phyloP scores from a whole-genome alignment of 768 basidiomycete genomes.

The Cystofilobasidium ferigula region DNA sequence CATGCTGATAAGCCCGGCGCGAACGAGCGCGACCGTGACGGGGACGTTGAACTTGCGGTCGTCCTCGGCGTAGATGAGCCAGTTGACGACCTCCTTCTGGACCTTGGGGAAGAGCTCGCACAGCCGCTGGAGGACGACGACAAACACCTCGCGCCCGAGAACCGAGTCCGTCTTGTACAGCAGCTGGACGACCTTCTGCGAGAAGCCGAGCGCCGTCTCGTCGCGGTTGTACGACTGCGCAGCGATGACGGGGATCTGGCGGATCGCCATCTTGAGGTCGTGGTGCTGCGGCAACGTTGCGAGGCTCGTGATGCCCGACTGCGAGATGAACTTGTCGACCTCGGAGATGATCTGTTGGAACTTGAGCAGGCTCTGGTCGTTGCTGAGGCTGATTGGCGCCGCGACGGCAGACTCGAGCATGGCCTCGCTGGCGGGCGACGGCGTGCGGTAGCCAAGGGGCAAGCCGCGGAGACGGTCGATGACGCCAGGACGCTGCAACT shows the following conservation, averaged over 20 bases:
- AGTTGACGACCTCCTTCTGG: conserved; percentile 89
- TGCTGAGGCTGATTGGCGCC: conserved; percentile 13
- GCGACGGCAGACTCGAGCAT: conserved; percentile 11
- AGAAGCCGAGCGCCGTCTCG: conserved; percentile 79
- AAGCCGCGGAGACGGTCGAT: neutral
- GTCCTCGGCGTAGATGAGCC: conserved; percentile 93
- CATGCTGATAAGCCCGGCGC: conserved; percentile 66
- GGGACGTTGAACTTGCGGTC: conserved; percentile 96
- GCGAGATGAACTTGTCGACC: conserved; percentile 65
- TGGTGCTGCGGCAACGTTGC: conserved; percentile 65
- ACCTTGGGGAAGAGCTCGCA: conserved; percentile 85
- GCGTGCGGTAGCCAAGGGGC: conserved; percentile 4
- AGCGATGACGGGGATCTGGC: conserved; percentile 72
- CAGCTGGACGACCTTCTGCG: conserved; percentile 91
- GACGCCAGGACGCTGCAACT: conserved; percentile 2
- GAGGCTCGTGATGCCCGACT: conserved; percentile 61
- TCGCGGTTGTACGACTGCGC: conserved; percentile 65
- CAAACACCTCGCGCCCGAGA: conserved; percentile 86
- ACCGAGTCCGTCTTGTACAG: conserved; percentile 79
- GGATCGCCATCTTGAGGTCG: conserved; percentile 72
- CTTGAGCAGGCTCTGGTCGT: conserved; percentile 70
- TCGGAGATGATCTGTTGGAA: conserved; percentile 56
- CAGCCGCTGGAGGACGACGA: conserved; percentile 72
- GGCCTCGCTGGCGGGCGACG: conserved; percentile 14
- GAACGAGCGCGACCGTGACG: conserved; percentile 78